Evolutionary conservation across 768 basidiomycete species (phyloP).

Genomic region (Amanita pallidorosea): DNA sequence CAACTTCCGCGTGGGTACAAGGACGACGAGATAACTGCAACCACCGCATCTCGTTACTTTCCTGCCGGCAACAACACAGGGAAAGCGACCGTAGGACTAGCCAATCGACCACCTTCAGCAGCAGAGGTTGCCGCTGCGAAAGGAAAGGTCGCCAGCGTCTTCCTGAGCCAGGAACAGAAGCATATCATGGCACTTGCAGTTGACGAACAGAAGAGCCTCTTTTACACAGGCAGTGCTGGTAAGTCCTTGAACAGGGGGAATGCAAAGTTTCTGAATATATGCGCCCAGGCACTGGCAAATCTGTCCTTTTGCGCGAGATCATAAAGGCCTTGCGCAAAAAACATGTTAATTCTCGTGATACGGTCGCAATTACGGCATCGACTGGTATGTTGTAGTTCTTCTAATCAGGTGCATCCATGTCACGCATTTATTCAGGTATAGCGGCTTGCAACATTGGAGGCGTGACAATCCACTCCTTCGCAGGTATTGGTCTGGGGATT

Average conservation of each 20-base stretch:
- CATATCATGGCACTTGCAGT: slow-evolving; percentile 74
- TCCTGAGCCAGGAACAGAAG: slow-evolving; percentile 79
- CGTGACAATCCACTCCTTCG: slow-evolving; percentile 89
- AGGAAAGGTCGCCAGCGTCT: slow-evolving; percentile 30
- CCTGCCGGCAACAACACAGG: slow-evolving; percentile 1
- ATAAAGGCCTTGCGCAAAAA: slow-evolving; percentile 62
- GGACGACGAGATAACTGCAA: slow-evolving; percentile 16
- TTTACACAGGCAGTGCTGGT: slow-evolving; percentile 99
- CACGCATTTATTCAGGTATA: slow-evolving; percentile 43
- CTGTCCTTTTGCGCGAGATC: slow-evolving; percentile 86
- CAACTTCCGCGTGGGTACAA: slow-evolving; percentile 44
- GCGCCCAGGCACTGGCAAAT: slow-evolving; percentile 84
- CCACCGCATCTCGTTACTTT: slow-evolving; percentile 23
- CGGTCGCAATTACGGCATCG: slow-evolving; percentile 89
- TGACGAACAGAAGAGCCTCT: slow-evolving; percentile 55
- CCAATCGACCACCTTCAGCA: slow-evolving; percentile 5
- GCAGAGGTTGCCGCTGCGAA: slow-evolving; percentile 12
- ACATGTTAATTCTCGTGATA: slow-evolving; percentile 44
- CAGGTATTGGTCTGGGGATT: slow-evolving; percentile 82
- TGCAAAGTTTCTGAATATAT: not conserved
- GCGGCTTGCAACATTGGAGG: slow-evolving; percentile 98
- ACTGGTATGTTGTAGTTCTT: slow-evolving; percentile 43
- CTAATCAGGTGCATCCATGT: not conserved
- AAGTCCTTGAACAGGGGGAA: slow-evolving; percentile 14
- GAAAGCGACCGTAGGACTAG: not conserved